Evolutionary conservation across 257 asterid genomes (phyloP).

Genomic region (Nicotiana paniculata): DNA sequence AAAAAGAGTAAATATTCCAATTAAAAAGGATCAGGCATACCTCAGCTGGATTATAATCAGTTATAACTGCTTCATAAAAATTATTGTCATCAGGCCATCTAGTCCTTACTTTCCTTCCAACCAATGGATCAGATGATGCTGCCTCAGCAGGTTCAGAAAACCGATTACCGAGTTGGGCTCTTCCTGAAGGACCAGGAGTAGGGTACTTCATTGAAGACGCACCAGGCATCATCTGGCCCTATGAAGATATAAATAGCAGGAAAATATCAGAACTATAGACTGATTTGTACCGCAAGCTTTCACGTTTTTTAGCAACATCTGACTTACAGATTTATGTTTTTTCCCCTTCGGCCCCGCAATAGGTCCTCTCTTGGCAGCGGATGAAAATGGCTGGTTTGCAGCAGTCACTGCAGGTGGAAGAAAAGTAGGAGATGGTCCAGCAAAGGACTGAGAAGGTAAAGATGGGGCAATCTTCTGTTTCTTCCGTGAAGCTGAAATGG

Average conservation of each 20-base stretch:
- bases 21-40: conserved; percentile 25
- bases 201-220: conserved; percentile 52
- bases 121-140: conserved; percentile 43
- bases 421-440: conserved; percentile 57
- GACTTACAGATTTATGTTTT: conserved; percentile 61
- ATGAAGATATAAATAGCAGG: conserved; percentile 35
- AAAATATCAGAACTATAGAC: conserved; percentile 4
- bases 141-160: conserved; percentile 39
- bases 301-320: conserved; percentile 13
- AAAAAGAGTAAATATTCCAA: conserved; percentile 12
- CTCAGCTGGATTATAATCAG: conserved; percentile 48
- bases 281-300: background rate
- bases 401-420: conserved; percentile 45
- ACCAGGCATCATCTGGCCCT: conserved; percentile 48
- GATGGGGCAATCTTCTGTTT: conserved; percentile 48
- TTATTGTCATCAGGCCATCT: conserved; percentile 87
- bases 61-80: conserved; percentile 67
- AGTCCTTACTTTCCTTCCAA: conserved; percentile 61
- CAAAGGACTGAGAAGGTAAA: conserved; percentile 48
- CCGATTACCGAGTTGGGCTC: conserved; percentile 68
- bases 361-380: conserved; percentile 58
- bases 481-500: conserved; percentile 68
- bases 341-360: conserved; percentile 49
- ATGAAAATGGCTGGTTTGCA: conserved; percentile 55
- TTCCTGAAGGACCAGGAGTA: conserved; percentile 63